Base-by-base conservation (phyloP, 257 asterid species). In the Solanum boliviense region DNA sequence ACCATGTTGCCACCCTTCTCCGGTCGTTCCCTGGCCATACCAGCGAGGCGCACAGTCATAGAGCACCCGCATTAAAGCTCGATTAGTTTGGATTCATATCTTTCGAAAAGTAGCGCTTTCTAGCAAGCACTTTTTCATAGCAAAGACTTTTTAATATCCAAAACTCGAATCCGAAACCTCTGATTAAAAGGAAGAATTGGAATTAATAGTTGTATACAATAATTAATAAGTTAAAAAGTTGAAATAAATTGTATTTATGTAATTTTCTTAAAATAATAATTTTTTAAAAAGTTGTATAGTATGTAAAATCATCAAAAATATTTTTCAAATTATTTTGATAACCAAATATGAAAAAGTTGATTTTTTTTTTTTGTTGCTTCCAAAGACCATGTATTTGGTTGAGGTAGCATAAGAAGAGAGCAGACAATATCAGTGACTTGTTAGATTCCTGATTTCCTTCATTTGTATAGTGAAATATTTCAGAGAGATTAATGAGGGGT, bases 401-500 rank as follows among this genome's bases (percentile, higher is more conserved):
- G 21, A 75, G 10, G 10, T n/a, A 39, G 10, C 52, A 44, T 75
- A 36, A 20, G 82, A 21, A 39, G 31, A 35, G 20, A 35, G 16
- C 16, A 23, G 67, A 73, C 3, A 74, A 25, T 36, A 31, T 36
- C 32, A 75, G 56, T 3, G 32, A 36, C 21, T 23, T 21, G 52
- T 75, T 36, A 75, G 52, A 75, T 75, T 36, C 52, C 27, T 74
- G 75, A 68, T 68, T 25, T 68, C 75, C 21, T 68, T 68, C 46
- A 27, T 74, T 20, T 74, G 31, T 8, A 36, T 10, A 36, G 12
- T 74, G 11, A 74, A 74, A 74, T 18, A 7, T 18, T 56, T 56
- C 25, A 56, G 11, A 56, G 65, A 35, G 15, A 20, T 23, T 5
- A 75, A 11, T 23, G 32, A 21, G 56, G n/a, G 27, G 16, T 41